Evolutionary conservation across 1,284 basidiomycete genomes (phyloP), one percentile per base, ranked within the genome.

Genomic region (Irpex sp.): DNA sequence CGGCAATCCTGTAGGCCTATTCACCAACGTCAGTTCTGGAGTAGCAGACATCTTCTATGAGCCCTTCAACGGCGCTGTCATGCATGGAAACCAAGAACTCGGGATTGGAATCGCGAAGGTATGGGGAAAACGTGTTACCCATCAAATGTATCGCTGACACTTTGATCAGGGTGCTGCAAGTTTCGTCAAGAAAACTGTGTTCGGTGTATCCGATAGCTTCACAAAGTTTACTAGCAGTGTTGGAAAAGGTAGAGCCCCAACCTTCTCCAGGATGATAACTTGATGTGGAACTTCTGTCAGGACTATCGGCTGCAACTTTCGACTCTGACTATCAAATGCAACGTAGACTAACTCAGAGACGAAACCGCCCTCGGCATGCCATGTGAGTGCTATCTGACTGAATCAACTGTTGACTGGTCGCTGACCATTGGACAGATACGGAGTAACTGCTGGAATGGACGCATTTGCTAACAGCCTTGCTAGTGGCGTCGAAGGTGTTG

Each of bases 31-130:
- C 73, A 97, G 94, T 73, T 98, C 96, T 26, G 97, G 97, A n/a
- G 94, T 99, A 6, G 92, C 93, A 57, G 97, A 99, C 75, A 96
- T 99, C 69, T 99, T 99, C 82, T 98, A 99, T 72, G 97, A 98
- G 77, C 97, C 97, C 7, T 98, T 97, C 81, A 92, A 97, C 66
- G 97, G 97, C 44, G 92, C 97, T 40, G 92, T 99, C 62, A 94
- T 98, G 87, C 96, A 97, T 72, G 97, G 97, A 15, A 96, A 97
- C 77, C 91, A 89, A 71, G 97, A 99, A 70, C 79, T 99, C 17
- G 97, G 97, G 1, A 88, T 97, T 66, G 96, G 97, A n/a, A 95
- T 99, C 63, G 97, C 97, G 2, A 93, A 96, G 82, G 93, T 93
- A 70, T 77, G 69, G 2, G 5, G 9, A 56, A 36, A 2, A 36